Conservation (phyloP, 2,329 filamentous ascomycete species). For the Cercospora beticola region DNA sequence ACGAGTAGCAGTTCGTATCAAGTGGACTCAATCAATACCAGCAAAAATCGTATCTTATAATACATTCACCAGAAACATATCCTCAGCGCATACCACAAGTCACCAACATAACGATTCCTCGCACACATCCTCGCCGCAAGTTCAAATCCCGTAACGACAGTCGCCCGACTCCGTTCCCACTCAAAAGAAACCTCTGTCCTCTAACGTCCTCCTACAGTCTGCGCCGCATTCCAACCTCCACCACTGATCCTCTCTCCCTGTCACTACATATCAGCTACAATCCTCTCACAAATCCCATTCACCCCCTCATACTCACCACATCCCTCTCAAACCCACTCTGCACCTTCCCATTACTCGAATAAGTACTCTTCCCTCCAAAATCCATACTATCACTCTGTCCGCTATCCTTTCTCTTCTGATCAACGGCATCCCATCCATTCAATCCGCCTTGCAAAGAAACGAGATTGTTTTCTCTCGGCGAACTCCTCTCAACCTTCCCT, state of each 20-base stretch:
- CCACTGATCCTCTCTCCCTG: background rate
- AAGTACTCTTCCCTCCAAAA: background rate
- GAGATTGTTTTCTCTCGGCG: background rate
- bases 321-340: background rate
- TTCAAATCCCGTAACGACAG: too few species aligned
- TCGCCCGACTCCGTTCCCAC: too few species aligned
- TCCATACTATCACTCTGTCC: conserved; percentile 7
- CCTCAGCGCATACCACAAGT: too few species aligned
- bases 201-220: background rate
- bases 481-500: background rate
- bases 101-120: too few species aligned
- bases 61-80: too few species aligned
- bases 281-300: background rate
- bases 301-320: background rate
- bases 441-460: background rate
- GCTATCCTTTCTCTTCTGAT: background rate
- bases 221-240: background rate
- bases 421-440: background rate
- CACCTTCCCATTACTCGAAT: background rate
- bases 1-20: too few species aligned
- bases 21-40: too few species aligned
- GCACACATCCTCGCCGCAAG: too few species aligned
- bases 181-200: too few species aligned
- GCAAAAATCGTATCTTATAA: too few species aligned
- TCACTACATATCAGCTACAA: too few species aligned